Evolutionary conservation across 768 basidiomycete species (phyloP), one percentile per base, ranked within the genome.

Genomic region (Suillus hirtellus): DNA sequence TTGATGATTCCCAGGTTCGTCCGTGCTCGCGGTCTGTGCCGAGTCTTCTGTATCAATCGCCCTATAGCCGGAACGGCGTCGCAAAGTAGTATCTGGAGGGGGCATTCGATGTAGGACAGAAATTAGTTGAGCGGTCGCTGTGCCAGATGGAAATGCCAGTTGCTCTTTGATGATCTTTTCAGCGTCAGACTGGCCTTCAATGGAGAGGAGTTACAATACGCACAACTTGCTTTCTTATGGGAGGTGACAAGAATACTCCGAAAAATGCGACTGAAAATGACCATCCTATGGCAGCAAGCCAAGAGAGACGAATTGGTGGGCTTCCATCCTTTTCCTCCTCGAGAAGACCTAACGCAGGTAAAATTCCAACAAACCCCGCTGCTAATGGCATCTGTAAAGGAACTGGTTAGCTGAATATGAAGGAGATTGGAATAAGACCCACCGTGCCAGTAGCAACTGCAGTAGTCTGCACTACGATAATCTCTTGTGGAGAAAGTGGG

Each of bases 191-290:
- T 56, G 44, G 24, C 61, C n/a, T 35, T 19, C 24, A 9, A 56
- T 42, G 59, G 46, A 27, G 17, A 58, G 9, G 21, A 52, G 21
- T 61, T 31, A 27, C 35, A 44, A 52, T 37, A 80, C 89, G 37
- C 66, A 95, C 93, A 70, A 96, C 95, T 86, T 97, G 95, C 72
- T 93, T 92, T 54, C 96, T 87, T 35, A 99, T 84, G 8, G 96
- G 96, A 17, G 95, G 94, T 1, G 96, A 96, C 47, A 99, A 81
- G 75, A 98, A 96, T n/a, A 98, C 96, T 86, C 96, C 96, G 76
- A 98, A 99, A 79, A 95, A 99, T 4, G 96, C 96, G 34, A 96
- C 84, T 7, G 89, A 92, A 65, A 86, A 88, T 12, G 93, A 95
- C 96, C 96, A 99, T 5, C 82, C 85, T 24, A 95, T 79, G 24